These are phyloP conservation scores for Alectoria sarmentosa DNA, from an alignment of 495 filamentous ascomycete species.

Conservation along the genomic window DNA sequence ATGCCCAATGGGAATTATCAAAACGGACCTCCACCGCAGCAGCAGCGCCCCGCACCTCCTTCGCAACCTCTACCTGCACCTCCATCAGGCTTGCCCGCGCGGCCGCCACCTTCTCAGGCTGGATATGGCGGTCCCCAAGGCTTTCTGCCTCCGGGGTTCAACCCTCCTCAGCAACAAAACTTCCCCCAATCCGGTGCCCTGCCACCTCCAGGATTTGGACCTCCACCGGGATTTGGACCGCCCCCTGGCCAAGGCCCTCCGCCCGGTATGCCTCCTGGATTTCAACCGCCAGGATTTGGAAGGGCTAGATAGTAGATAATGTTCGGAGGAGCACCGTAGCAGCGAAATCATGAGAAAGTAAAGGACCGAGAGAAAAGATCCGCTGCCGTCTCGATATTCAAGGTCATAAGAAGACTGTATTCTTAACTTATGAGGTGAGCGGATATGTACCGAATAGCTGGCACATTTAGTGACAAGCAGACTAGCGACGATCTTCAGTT, in stretches of 20 bases:
- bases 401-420: not conserved
- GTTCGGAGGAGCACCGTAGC: not conserved
- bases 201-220: constrained; percentile 49
- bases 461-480: not conserved
- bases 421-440: not conserved
- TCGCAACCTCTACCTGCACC: constrained; percentile 51
- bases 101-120: constrained; percentile 70
- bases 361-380: not conserved
- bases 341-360: not conserved
- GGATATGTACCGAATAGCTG: not conserved
- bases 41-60: constrained; percentile 37
- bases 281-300: constrained; percentile 44
- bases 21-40: constrained; percentile 35
- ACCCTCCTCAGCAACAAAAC: constrained; percentile 38
- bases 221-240: constrained; percentile 46
- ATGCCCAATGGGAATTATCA: constrained; percentile 35
- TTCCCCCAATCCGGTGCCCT: constrained; percentile 37
- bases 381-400: not conserved
- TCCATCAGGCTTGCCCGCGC: constrained; percentile 68
- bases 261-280: constrained; percentile 43
- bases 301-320: constrained; percentile 33
- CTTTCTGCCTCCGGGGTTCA: constrained; percentile 53
- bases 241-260: constrained; percentile 34
- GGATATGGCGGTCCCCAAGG: constrained; percentile 72
- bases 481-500: not conserved